Evolutionary conservation across 805 yeast species (phyloP), one percentile per base, ranked within the genome.

Genomic region (Candida lessepsii): DNA sequence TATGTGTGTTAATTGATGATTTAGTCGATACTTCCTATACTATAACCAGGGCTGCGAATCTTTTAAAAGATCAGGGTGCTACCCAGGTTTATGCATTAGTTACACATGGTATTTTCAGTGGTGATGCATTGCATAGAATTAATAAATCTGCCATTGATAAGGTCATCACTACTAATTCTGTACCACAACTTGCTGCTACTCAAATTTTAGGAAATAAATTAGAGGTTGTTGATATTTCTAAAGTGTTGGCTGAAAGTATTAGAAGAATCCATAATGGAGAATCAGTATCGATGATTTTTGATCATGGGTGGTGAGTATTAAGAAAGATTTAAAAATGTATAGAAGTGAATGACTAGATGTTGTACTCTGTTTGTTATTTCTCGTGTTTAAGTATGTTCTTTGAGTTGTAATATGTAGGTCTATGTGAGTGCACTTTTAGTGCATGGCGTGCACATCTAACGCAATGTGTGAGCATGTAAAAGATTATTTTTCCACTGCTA

Each of bases 231-330:
- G 99, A 93, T 52, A 93, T 93, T 6, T 81, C 95, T 8, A 71
- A 85, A 42, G 78, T 93, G 14, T 84, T 93, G 52, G 96, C 95
- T 13, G 99, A 93, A 63, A 91, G 97, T 2, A 88, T 93, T 32
- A 75, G 99, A 60, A 76, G 99, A 61, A 91, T 93, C 37, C 96
- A 93, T 62, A 93, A 93, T 52, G 99, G 99, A 50, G 99, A 93
- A 68, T 81, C 91, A 11, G 96, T 93, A 13, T 83, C 95, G 14
- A 84, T 88, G 86, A 70, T 93, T 45, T 93, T 90, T 65, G 96
- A 89, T 53, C 90, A 86, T 51, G 95, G 80, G 2, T 75, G 80
- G 79, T 77, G 48, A 46, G 17, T 29, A n/a, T 15, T 26, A 4
- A 20, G n/a, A n/a, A n/a, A n/a, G n/a, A n/a, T n/a, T n/a, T n/a